These are phyloP conservation scores for Thuidium tamariscinum DNA, from an alignment of 225 moss, liverwort and hornwort species.

Conservation along the genomic window DNA sequence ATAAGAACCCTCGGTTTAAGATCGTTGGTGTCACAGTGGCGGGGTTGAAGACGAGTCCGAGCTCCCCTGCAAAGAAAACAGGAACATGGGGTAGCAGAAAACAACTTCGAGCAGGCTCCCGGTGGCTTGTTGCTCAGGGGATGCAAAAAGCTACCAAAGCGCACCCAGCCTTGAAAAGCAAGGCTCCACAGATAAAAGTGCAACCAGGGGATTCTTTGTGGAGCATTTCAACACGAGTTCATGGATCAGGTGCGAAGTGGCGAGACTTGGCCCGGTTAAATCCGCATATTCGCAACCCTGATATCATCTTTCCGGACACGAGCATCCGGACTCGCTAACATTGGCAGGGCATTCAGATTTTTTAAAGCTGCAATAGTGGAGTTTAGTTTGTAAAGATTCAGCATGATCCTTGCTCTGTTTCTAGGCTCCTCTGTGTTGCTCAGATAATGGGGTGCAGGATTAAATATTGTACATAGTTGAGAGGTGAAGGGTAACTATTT, in stretches of 20 bases:
- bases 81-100: conserved; percentile 45
- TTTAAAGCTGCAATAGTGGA: neutral
- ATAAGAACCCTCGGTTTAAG: conserved; percentile 27
- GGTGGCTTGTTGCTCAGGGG: conserved; percentile 67
- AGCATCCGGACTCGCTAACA: conserved; percentile 34
- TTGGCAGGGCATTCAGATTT: neutral
- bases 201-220: conserved; percentile 36
- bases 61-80: neutral
- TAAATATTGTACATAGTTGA: neutral
- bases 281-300: conserved; percentile 63
- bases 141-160: conserved; percentile 36
- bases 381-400: neutral
- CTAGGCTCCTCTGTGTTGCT: neutral
- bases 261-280: conserved; percentile 44
- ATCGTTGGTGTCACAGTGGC: conserved; percentile 61
- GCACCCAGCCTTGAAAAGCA: conserved; percentile 2
- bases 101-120: conserved; percentile 58
- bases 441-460: neutral
- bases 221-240: conserved; percentile 45
- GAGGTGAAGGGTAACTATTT: neutral
- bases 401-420: neutral
- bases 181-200: conserved; percentile 13
- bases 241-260: conserved; percentile 59
- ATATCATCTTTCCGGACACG: conserved; percentile 54
- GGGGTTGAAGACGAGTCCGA: conserved; percentile 39